These are phyloP conservation scores for Cotoneaster glaucophyllus DNA, from an alignment of 306 rosid genomes.

Conservation along the genomic window DNA sequence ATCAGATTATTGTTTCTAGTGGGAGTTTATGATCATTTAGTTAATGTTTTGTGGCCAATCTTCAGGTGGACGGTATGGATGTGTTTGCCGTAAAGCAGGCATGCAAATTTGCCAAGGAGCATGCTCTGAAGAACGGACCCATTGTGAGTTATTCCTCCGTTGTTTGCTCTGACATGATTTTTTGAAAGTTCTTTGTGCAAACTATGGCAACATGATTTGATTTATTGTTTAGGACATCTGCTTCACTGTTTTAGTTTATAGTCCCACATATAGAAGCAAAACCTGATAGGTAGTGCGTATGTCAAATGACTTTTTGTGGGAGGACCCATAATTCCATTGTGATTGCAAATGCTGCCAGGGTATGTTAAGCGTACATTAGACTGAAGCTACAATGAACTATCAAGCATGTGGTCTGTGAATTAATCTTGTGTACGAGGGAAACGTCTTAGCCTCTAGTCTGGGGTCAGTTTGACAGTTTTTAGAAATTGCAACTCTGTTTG, in stretches of 20 bases:
- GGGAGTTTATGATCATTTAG: background rate
- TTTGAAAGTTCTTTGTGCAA: background rate
- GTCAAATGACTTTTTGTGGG: background rate
- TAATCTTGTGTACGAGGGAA: background rate
- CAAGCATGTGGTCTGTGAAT: background rate
- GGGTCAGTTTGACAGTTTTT: background rate
- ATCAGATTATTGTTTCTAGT: background rate
- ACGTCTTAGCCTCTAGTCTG: background rate
- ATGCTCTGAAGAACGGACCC: conserved; percentile 93
- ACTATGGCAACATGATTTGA: background rate
- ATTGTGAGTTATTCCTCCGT: conserved; percentile 61
- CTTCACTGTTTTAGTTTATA: background rate
- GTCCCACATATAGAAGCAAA: background rate
- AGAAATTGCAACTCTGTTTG: background rate
- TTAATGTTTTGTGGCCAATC: background rate
- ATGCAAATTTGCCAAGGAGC: conserved; percentile 87
- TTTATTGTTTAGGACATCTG: background rate
- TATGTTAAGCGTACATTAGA: background rate
- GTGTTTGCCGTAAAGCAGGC: conserved; percentile 94
- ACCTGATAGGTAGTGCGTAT: background rate
- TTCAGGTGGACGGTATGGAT: conserved; percentile 97
- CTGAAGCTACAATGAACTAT: background rate
- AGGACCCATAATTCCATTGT: background rate
- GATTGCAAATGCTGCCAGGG: background rate
- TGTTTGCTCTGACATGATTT: background rate